phyloP scores from a whole-genome alignment of 768 basidiomycete genomes.

The Lactarius quietus region DNA sequence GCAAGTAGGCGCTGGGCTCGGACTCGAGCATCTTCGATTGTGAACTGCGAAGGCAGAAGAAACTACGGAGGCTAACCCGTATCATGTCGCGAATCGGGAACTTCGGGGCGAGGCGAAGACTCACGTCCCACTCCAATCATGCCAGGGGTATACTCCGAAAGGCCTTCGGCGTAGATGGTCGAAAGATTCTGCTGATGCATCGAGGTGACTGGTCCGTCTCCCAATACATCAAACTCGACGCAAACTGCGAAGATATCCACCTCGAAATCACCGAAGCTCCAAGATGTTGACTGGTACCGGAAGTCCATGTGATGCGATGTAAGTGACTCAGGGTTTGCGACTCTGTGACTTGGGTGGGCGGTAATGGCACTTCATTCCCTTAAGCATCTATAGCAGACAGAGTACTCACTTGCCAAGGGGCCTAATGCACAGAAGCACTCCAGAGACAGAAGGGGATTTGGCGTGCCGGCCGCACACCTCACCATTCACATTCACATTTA shows the following conservation, averaged over 20 bases:
- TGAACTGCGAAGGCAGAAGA: not conserved
- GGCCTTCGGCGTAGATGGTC: not conserved
- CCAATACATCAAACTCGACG: not conserved
- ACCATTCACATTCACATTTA: constrained; percentile 20
- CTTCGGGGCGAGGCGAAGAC: not conserved
- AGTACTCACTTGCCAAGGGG: constrained; percentile 14
- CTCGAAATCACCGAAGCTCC: constrained; percentile 5
- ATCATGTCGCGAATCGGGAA: not conserved
- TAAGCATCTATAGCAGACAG: constrained; percentile 9
- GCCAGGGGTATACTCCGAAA: constrained; percentile 1
- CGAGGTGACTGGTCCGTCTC: not conserved
- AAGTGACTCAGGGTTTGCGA: not conserved
- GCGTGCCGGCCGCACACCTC: constrained; percentile 15
- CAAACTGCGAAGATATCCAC: constrained; percentile 14
- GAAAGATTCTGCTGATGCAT: constrained; percentile 3
- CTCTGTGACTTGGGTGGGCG: not conserved
- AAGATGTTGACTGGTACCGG: constrained; percentile 8
- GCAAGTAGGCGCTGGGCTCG: constrained; percentile 10
- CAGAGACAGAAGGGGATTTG: constrained; percentile 18
- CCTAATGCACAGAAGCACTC: constrained; percentile 5
- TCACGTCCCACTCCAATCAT: constrained; percentile 8
- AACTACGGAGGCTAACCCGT: not conserved
- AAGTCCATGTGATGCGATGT: constrained; percentile 9
- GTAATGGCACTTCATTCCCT: constrained; percentile 6
- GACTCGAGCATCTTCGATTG: constrained; percentile 5